Evolutionary conservation across 2,329 filamentous ascomycete genomes (phyloP).

Genomic region (Mollisiaceae sp.): DNA sequence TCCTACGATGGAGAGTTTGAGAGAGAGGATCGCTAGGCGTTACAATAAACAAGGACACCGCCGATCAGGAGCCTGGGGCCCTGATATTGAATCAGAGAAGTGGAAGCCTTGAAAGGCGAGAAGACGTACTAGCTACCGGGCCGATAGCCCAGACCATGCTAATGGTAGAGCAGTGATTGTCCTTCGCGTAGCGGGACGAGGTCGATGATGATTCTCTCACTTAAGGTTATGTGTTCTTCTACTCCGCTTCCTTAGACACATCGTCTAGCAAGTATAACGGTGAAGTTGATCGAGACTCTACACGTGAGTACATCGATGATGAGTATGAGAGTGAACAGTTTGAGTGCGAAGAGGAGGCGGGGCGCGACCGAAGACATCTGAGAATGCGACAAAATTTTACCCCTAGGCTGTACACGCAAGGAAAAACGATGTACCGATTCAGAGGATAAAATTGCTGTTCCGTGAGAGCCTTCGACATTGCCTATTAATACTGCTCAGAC

Average conservation of each 20-base stretch:
- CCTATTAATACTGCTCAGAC: background rate
- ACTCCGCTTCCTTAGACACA: slow-evolving; percentile 53
- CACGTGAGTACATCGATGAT: slow-evolving; percentile 37
- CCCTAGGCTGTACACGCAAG: slow-evolving; percentile 55
- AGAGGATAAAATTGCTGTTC: slow-evolving; percentile 3
- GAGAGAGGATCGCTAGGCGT: slow-evolving; percentile 2
- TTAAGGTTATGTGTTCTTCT: slow-evolving; percentile 52
- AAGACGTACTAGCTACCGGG: background rate
- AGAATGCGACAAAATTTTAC: slow-evolving; percentile 43
- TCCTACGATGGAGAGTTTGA: slow-evolving; percentile 34
- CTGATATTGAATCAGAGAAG: background rate
- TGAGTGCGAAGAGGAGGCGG: slow-evolving; percentile 20
- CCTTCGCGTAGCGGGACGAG: slow-evolving; percentile 46
- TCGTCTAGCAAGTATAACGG: slow-evolving; percentile 42
- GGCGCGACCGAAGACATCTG: slow-evolving; percentile 23
- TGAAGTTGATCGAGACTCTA: slow-evolving; percentile 34
- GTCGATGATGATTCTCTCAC: slow-evolving; percentile 49
- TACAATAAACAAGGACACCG: background rate
- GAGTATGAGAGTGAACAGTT: slow-evolving; percentile 23
- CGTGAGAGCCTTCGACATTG: background rate
- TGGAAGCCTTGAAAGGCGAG: background rate
- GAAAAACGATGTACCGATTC: background rate
- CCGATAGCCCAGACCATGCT: slow-evolving; percentile 9
- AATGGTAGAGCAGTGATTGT: background rate
- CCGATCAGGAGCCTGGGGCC: background rate